Base-by-base conservation (phyloP, 2,329 filamentous ascomycete genomes). In the Diaporthe vexans region DNA sequence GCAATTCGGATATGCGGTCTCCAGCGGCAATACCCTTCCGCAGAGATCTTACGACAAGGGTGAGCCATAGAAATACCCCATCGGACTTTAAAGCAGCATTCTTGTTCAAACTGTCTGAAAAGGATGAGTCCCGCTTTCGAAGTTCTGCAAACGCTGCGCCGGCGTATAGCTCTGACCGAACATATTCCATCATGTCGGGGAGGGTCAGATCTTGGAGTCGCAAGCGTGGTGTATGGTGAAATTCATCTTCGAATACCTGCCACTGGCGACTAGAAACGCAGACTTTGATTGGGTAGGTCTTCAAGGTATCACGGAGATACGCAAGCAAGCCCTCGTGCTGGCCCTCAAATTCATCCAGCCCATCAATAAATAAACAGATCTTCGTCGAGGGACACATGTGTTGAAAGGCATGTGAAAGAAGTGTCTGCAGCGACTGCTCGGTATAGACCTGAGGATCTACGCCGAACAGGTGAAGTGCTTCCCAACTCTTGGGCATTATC, bases 221-320 rank as follows among this genome's bases (percentile, higher is more conserved):
- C 3, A 59, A 35, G 6, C 57, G 40, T 11, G 57, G 57, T 4
- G n/a, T 40, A 3, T 59, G 11, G 4, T 40, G 57, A 21, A 59
- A 59, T 21, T 21, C 35, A 10, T 59, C 57, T 13, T 59, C 57
- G 10, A 59, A 59, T 3, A 40, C 35, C 35, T 59, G 57, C 57
- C 57, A 59, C 33, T 35, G 57, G 21, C 57, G 57, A 17, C 57
- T 59, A 11, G 57, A 59, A 59, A 59, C 21, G 8, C 57, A 59
- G 1, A 59, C 4, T 40, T 59, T 59, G 35, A 59, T 59, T 11
- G 57, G 57, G 24, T 59, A 8, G 13, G 35, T 13, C 21, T 17
- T 7, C 4, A 59, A 2, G 57, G 21, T 11, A 17, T 19, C 57
- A 13, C 33, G 37, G 3, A 59, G 21, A 3, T n/a, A n/a, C 2